These are phyloP conservation scores for Nicotiana obtusifolia DNA, from an alignment of 257 asterid species.

Conservation along the genomic window DNA sequence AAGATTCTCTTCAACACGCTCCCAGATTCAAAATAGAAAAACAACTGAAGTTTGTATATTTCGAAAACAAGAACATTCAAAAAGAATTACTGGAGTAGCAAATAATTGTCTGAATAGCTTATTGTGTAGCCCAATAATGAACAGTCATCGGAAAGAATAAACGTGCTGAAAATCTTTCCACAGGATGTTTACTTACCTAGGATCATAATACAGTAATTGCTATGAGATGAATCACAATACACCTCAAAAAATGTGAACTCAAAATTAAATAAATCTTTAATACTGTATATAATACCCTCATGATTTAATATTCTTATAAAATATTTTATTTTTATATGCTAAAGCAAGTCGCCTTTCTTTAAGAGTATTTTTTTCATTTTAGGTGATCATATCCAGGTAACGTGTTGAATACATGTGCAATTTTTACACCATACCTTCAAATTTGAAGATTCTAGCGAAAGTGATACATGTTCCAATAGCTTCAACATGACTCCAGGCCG, in stretches of 20 bases:
- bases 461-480: slow-evolving; percentile 65
- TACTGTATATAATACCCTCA: not conserved
- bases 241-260: too few species aligned
- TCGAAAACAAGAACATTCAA: not conserved
- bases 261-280: not conserved
- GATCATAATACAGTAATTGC: not conserved
- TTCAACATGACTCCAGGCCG: slow-evolving; percentile 64
- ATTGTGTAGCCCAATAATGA: not conserved
- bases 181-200: too few species aligned
- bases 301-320: not conserved
- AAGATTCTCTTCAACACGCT: not conserved
- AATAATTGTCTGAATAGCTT: not conserved
- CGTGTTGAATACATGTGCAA: not conserved
- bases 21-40: not conserved
- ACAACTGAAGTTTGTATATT: not conserved
- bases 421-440: slow-evolving; percentile 39
- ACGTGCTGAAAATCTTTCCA: not conserved
- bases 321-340: not conserved
- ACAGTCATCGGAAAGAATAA: not conserved
- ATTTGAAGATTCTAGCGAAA: slow-evolving; percentile 41
- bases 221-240: not conserved
- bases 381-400: not conserved
- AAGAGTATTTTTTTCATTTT: not conserved
- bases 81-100: not conserved
- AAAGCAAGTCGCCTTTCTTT: not conserved